A percentile compares a stretch with the other conserved stretches of the same genome.
Conservation (phyloP, 371 early-diverging fungal genomes). For the Syncephalis plumigaleata region DNA sequence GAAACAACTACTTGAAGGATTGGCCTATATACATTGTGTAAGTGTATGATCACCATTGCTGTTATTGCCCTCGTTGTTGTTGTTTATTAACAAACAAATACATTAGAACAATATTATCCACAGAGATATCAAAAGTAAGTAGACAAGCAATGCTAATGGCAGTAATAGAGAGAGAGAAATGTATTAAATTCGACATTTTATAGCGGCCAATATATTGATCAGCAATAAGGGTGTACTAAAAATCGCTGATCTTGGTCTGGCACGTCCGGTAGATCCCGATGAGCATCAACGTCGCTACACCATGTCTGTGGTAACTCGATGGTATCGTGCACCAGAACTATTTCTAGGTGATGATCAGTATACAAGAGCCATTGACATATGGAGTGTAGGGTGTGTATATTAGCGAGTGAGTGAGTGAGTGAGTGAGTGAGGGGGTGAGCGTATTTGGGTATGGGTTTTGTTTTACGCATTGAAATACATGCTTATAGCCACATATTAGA, state of each 20-base stretch:
- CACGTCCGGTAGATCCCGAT: constrained; percentile 27
- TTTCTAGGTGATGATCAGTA: constrained; percentile 76
- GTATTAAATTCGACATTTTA: constrained; percentile 4
- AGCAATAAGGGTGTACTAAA: constrained; percentile 61
- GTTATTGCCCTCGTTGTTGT: background rate
- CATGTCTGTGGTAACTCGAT: constrained; percentile 88
- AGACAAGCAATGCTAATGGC: background rate
- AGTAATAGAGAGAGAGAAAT: background rate
- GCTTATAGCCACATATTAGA: constrained; percentile 6
- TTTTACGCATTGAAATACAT: background rate
- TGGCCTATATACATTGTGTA: constrained; percentile 53
- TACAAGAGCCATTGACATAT: constrained; percentile 87
- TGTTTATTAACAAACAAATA: background rate
- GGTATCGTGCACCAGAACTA: constrained; percentile 98
- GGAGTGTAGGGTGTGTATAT: constrained; percentile 69
- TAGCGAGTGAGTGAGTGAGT: too few relatives aligned
- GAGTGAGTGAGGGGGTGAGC: background rate
- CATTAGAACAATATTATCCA: constrained; percentile 59
- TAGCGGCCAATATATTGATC: constrained; percentile 81
- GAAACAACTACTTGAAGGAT: constrained; percentile 72
- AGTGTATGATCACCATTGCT: background rate
- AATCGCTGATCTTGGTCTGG: constrained; percentile 91
- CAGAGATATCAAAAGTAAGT: constrained; percentile 58
- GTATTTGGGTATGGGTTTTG: background rate
- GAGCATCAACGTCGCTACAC: constrained; percentile 50